These are phyloP conservation scores for Rosa multiflora DNA, from an alignment of 306 rosid genomes.

Conservation along the genomic window DNA sequence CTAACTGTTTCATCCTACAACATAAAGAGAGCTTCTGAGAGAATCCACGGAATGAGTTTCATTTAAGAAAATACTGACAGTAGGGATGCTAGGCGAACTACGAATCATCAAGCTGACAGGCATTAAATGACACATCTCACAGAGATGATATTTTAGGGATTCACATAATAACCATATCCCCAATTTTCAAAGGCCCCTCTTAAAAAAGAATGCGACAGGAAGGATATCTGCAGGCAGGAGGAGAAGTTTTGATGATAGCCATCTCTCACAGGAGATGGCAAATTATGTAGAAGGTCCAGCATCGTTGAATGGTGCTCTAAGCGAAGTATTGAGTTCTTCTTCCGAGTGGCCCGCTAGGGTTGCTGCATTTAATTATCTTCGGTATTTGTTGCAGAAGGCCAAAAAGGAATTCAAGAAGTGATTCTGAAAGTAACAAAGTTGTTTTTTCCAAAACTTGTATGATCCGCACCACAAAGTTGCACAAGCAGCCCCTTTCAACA, in stretches of 20 bases:
- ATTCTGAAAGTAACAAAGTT: slow-evolving; percentile 90
- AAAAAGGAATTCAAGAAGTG: slow-evolving; percentile 89
- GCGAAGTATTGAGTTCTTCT: slow-evolving; percentile 85
- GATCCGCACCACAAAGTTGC: slow-evolving; percentile 99
- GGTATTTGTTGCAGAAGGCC: slow-evolving; percentile 81
- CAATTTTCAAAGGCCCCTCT: slow-evolving; percentile 94
- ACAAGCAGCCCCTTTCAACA: slow-evolving; percentile 91
- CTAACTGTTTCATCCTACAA: slow-evolving; percentile 59
- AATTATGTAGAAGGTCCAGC: slow-evolving; percentile 72
- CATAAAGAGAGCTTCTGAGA: slow-evolving; percentile 59
- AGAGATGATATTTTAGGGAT: slow-evolving; percentile 31
- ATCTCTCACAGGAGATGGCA: slow-evolving; percentile 68
- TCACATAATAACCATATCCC: slow-evolving; percentile 71
- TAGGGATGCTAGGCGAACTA: slow-evolving; percentile 66
- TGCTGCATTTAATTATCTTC: slow-evolving; percentile 90
- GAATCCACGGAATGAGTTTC: slow-evolving; percentile 61
- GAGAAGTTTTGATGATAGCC: slow-evolving; percentile 93
- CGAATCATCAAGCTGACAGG: slow-evolving; percentile 59
- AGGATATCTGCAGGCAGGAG: slow-evolving; percentile 76
- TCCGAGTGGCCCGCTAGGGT: slow-evolving; percentile 98
- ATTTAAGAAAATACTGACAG: slow-evolving; percentile 53
- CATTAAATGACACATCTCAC: slow-evolving; percentile 54
- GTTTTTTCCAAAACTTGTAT: slow-evolving; percentile 91
- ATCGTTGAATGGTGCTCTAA: slow-evolving; percentile 84
- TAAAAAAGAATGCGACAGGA: slow-evolving; percentile 70